Evolutionary conservation across 345 rosid species (phyloP), one percentile per base, ranked within the genome.

Genomic region (Lepidium sativum): DNA sequence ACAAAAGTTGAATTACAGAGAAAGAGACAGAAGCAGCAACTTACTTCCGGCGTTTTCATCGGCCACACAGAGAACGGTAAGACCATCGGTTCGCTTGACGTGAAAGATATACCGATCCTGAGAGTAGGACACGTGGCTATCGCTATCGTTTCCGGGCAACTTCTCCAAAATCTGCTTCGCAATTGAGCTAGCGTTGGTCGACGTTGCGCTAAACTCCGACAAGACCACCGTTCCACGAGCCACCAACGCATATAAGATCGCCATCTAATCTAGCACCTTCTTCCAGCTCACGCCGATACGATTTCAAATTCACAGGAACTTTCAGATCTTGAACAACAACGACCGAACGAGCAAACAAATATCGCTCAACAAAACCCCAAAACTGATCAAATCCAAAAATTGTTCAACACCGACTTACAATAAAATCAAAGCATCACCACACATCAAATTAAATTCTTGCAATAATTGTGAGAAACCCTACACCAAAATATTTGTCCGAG

Each of bases 81-180:
- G 95, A 64, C 99, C 97, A 65, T 92, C 97, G 71, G 95, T 92
- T 75, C 97, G 97, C 53, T 87, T 90, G 68, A 90, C 87, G 54
- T 92, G 97, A 77, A 92, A 92, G 59, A 89, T 83, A 65, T 71
- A 87, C 7, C 97, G 97, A 72, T 83, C 98, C 63, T 92, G 95
- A 55, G 99, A 92, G 63, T 86, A 90, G 1, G 99, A 90, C 31
- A 80, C 82, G 69, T 94, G 81, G 78, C 81, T 86, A 54, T 88
- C 95, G 23, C 80, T 39, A 7, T 73, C 68, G 71, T 76, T 55
- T 1, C 96, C 97, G 0, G 95, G 95, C 5, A 85, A 69, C 68
- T 90, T 94, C 34, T 91, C 96, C 29, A 90, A 61, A 45, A 94
- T 94, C 82, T 88, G 95, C 61, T 81, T 71, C 6, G 97, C 91